Base-by-base conservation (phyloP, 352 stramenopile genomes). In the Phytophthora kernoviae region DNA sequence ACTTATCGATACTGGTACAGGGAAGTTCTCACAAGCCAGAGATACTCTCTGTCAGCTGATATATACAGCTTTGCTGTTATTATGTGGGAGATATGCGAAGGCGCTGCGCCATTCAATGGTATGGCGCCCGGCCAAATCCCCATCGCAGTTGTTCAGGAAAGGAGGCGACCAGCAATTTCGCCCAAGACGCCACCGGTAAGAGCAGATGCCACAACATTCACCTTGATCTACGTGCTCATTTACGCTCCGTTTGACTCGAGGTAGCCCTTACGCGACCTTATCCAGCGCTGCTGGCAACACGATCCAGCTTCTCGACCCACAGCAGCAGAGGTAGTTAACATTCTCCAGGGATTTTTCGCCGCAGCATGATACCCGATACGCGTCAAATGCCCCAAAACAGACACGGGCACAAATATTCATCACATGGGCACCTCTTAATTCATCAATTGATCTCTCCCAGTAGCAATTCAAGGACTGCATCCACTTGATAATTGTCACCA, bases 51-150 rank as follows among this genome's bases (percentile, higher is more conserved):
- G 1, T 79, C 77, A 20, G 82, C 81, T 0, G 81, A 94, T 27
- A 77, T 94, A 46, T 92, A 94, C 78, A 92, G 84, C 60, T 89
- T 92, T 64, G 84, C 75, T 1, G 60, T 92, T 46, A 85, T 93
- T 37, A 66, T 92, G 65, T 94, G 84, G 82, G 84, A 94, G 54
- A 91, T 94, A 20, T 91, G 84, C 34, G 84, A 92, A 46, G 57
- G 43, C 0, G 46, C 80, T 2, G 70, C 82, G 1, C 84, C 84
- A 9, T 94, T 92, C 51, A 77, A 73, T 2, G 78, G 84, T 43
- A 24, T 91, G 11, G 41, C 75, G 0, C 82, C 79, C 3, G 66
- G 66, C 17, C 68, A 84, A 34, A 73, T 94, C 1, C 77, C 82
- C 4, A 79, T 91, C 12, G 73, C 77, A 10, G 84, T 94, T 5